Evolutionary conservation across 345 rosid genomes (phyloP), one percentile per base, ranked within the genome.

Genomic region (Streptanthus diversifolius): DNA sequence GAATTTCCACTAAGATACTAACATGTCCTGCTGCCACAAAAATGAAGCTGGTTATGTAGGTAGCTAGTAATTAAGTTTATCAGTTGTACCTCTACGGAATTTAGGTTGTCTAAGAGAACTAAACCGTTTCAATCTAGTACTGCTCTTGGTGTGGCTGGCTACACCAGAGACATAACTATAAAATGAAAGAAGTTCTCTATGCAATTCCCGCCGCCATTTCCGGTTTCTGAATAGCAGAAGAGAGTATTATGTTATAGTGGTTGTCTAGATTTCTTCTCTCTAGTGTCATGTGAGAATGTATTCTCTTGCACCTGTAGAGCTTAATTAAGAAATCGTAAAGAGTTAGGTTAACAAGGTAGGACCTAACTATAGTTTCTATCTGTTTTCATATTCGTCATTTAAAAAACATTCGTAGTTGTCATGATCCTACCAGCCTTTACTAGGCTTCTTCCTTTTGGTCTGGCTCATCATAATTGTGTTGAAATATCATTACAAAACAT

Each of bases 381-480:
- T 8, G 0, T 65, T 48, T 3, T 57, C 27, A 40, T 29, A 61
- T 39, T 21, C 33, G 33, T 64, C 56, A 49, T 67, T 27, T 29
- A 29, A 49, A 60, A 25, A 40, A 32, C 24, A 40, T 15, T 41
- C 27, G 8, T 66, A n/a, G 39, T 58, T 29, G 62, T 67, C 27
- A 25, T 61, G 18, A 39, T 52, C 24, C 33, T 7, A 33, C 68
- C 68, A 75, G 40, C 33, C 63, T 59, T 66, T 74, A 47, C 47
- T 27, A 30, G 53, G 73, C 78, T 35, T 74, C 27, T 58, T 39
- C 14, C 19, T 44, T 39, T 15, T 7, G 44, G 18, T 22, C 32
- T 11, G 66, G 19, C 36, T 48, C 67, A 72, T 72, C 63, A 74
- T 74, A 30, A 74, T 39, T 66, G 24, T 62, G 27, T 48, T 58